Base-by-base conservation (phyloP, 2,329 filamentous ascomycete genomes). In the Aspergillus costaricaensis region DNA sequence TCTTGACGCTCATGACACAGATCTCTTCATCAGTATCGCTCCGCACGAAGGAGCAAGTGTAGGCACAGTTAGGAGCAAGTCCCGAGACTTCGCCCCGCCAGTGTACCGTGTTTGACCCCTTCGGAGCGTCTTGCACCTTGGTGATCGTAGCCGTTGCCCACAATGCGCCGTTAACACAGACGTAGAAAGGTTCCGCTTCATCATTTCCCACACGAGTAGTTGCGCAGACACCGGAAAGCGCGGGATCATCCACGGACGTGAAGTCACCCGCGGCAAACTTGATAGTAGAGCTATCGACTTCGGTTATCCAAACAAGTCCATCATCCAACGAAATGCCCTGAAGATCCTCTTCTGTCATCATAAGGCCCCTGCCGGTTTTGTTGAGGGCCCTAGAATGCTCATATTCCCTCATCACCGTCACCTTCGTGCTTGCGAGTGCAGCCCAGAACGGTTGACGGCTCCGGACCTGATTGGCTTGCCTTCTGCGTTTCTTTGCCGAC, bases 391-490 rank as follows among this genome's bases (percentile, higher is more conserved):
- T 80, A 77, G 91, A 94, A 74, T 96, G 86, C 78, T 92, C 90
- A 69, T 91, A 91, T 77, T 92, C 93, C 80, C 96, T 95, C 72
- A 96, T 88, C 79, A 96, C 92, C 69, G 95, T 94, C 74, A 97
- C 93, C 83, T 97, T 97, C 72, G 93, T 96, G 79, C 92, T 96
- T 55, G 93, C 93, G 68, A 97, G 85, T 51, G 93, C 93, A 65
- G 93, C 92, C 93, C 93, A 97, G 66, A 97, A 86, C 52, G 93
- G 93, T 79, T 97, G 93, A 72, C 92, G 88, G 74, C 92, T 91
- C 76, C 93, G 85, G 67, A 96, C 92, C 76, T 95, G 91, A 60
- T 92, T 92, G 72, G 91, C 94, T 78, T 96, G 92, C 79, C 95
- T 94, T 79, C 90, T 87, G 79, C 91, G 90, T 80, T 92, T 95